Evolutionary conservation across 176 grass and related monocot species (phyloP), one percentile per base, ranked within the genome.

Genomic region (Themeda triandra): DNA sequence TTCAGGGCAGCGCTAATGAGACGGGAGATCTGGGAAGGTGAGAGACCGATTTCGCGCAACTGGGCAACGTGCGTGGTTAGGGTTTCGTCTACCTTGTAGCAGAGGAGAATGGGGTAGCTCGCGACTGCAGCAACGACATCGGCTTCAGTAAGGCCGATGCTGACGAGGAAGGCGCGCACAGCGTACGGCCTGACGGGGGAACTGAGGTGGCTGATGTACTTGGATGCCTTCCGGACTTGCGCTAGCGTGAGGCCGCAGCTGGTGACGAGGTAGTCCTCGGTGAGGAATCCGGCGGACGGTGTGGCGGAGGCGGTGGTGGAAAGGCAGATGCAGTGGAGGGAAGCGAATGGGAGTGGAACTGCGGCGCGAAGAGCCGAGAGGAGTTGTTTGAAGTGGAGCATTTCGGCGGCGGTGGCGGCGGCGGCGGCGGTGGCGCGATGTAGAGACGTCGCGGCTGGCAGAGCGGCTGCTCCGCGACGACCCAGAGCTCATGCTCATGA

Each of bases 221-320:
- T 80, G 77, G 77, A 80, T 6, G 28, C 41, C 62, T 80, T 80
- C 62, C 12, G 10, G 12, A 82, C 86, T 6, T 77, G 72, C 13
- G 74, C 33, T 7, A 19, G 63, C 2, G 86, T 85, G 73, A 89
- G 76, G 65, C 86, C 77, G 63, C 68, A 92, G 37, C 24, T 67
- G 70, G 36, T 40, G 72, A 85, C 41, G 40, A 91, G 89, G 51
- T 78, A 91, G 3, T 88, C 77, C 71, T 49, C 72, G 68, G 77
- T 54, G 40, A 53, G 29, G 86, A 82, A 69, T 31, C 27, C 6
- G 29, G 60, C 17, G 17, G 46, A 7, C 13, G 31, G 24, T 24
- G 62, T n/a, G 44, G 63, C 23, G 31, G 25, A 9, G 25, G 45
- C 2, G 44, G 63, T 14, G 65, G 53, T 58, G 51, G 23, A 33